Base-by-base conservation (phyloP, 495 filamentous ascomycete genomes). In the Elasticomyces elasticus region DNA sequence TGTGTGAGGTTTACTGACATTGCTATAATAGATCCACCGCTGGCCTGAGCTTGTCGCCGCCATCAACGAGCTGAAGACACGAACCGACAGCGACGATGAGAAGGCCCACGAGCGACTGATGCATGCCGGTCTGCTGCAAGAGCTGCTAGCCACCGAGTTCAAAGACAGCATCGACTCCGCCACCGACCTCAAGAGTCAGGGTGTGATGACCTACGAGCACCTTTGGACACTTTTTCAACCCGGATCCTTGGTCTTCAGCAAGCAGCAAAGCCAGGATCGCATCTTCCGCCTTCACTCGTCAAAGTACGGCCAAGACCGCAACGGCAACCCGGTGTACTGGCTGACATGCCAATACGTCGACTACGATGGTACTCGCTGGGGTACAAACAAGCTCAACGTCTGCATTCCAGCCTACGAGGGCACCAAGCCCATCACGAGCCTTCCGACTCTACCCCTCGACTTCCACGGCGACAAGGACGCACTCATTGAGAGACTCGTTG, bases 341-440 rank as follows among this genome's bases (percentile, higher is more conserved):
- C 33, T 70, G 26, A 65, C 55, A 2, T 67, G 64, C 51, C 64
- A 67, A 53, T 79, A 76, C 52, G 70, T 85, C 41, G 79, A 84
- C 49, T 83, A 72, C 49, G 73, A 83, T 49, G 84, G 84, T 12
- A 71, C 73, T 7, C 67, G 66, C 0, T 85, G 84, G 52, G 80
- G 83, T 9, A 71, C 69, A 7, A 61, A 62, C 30, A 64, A 66
- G 40, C 57, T 72, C 19, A 56, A 58, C 3, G 71, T 79, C 45
- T 54, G 57, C 19, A 76, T 86, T 25, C 59, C 59, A 23, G 51
- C 60, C 19, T 87, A 79, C 59, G 62, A 67, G 20, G 84, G 83
- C 17, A 82, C 79, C 25, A 68, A 60, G 19, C 67, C 73, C 22
- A 82, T 86, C 61, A 76, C 64, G 0, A 66, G 71, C 0, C 72